phyloP scores from a whole-genome alignment of 768 basidiomycete species.

The Auriculariales sp. region DNA sequence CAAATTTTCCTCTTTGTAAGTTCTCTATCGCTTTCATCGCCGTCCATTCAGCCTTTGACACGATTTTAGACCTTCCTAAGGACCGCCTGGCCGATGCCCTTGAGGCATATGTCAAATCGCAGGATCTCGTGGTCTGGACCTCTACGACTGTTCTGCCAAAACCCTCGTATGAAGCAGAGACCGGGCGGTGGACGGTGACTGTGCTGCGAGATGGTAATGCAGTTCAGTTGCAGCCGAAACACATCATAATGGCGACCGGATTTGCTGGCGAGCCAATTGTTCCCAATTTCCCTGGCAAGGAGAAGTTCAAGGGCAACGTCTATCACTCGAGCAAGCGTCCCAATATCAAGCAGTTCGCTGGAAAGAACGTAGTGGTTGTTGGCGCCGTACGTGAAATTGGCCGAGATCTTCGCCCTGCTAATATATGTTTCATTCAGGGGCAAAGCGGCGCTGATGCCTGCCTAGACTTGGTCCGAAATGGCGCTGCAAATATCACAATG shows the following conservation, averaged over 20 bases:
- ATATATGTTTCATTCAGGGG: neutral
- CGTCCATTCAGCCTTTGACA: neutral
- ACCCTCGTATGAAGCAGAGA: slow-evolving; percentile 19
- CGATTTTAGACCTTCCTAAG: slow-evolving; percentile 2
- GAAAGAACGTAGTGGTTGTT: slow-evolving; percentile 25
- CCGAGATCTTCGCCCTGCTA: neutral
- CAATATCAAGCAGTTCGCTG: slow-evolving; percentile 16
- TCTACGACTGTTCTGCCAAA: slow-evolving; percentile 17
- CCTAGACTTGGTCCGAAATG: slow-evolving; percentile 20
- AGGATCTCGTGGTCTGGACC: slow-evolving; percentile 32
- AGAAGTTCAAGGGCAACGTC: slow-evolving; percentile 18
- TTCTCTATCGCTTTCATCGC: slow-evolving; percentile 19
- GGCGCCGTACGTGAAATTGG: slow-evolving; percentile 25
- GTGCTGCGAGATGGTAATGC: slow-evolving; percentile 17
- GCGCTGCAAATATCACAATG: slow-evolving; percentile 24
- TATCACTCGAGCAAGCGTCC: slow-evolving; percentile 20
- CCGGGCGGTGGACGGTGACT: slow-evolving; percentile 20
- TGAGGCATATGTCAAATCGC: slow-evolving; percentile 24
- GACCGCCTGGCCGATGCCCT: slow-evolving; percentile 31
- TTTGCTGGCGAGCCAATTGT: slow-evolving; percentile 20
- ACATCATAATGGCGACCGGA: slow-evolving; percentile 27
- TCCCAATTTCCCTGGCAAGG: slow-evolving; percentile 15
- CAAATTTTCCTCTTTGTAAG: slow-evolving; percentile 19
- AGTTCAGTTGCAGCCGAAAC: slow-evolving; percentile 20
- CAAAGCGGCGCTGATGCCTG: slow-evolving; percentile 21